A percentile compares a stretch with the other conserved stretches of the same genome.
These are phyloP conservation scores for Stagonosporopsis vannaccii DNA, from an alignment of 2,329 filamentous ascomycete species.

Conservation along the genomic window DNA sequence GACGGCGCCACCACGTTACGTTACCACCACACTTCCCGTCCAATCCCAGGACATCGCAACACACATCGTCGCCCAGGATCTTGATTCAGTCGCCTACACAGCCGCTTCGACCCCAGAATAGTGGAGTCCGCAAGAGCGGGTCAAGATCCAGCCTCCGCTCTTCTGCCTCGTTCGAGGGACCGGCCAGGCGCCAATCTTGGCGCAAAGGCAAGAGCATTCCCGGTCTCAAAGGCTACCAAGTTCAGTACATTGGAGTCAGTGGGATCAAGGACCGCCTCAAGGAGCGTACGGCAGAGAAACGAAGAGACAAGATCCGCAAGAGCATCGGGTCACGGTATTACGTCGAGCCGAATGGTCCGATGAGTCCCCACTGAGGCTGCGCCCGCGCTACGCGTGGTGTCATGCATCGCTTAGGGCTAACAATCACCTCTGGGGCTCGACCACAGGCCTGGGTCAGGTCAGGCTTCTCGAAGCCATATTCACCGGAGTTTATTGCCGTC, in stretches of 20 bases:
- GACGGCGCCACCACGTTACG: slow-evolving; percentile 37
- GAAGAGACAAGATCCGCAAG: slow-evolving; percentile 61
- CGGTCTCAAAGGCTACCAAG: slow-evolving; percentile 54
- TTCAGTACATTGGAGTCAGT: slow-evolving; percentile 60
- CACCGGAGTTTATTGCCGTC: not conserved
- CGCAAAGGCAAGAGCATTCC: slow-evolving; percentile 47
- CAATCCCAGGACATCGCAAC: slow-evolving; percentile 19
- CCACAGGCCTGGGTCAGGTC: slow-evolving; percentile 9
- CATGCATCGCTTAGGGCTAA: slow-evolving; percentile 7
- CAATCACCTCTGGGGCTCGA: not conserved
- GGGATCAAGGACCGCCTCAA: slow-evolving; percentile 58
- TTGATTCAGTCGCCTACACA: slow-evolving; percentile 38
- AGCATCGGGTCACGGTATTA: slow-evolving; percentile 60
- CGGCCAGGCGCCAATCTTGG: slow-evolving; percentile 32
- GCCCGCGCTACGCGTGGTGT: slow-evolving; percentile 1
- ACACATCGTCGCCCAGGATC: slow-evolving; percentile 31
- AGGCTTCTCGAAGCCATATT: slow-evolving; percentile 11
- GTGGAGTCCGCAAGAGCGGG: slow-evolving; percentile 34
- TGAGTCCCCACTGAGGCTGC: slow-evolving; percentile 11
- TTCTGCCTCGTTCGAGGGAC: slow-evolving; percentile 23
- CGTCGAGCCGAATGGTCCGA: slow-evolving; percentile 29
- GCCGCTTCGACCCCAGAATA: slow-evolving; percentile 23
- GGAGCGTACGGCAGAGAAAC: slow-evolving; percentile 58
- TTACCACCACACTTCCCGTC: slow-evolving; percentile 31
- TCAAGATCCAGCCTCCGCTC: slow-evolving; percentile 29